Evolutionary conservation across 2,329 filamentous ascomycete genomes (phyloP).

Genomic region (Alternaria sp.): DNA sequence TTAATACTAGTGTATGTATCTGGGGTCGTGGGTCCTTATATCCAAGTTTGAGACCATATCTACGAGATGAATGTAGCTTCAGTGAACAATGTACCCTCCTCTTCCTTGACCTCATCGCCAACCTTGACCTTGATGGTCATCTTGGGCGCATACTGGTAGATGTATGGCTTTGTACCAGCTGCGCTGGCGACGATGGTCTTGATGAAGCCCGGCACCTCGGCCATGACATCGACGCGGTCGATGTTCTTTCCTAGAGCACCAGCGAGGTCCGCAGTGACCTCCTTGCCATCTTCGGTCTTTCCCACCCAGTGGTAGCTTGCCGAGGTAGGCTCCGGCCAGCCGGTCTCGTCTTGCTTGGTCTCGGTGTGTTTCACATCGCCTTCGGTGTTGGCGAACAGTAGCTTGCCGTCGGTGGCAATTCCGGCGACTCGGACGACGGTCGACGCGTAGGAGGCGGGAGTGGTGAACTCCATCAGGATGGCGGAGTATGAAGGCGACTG

Average conservation of each 20-base stretch:
- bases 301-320: conserved; percentile 81
- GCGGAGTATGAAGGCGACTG: conserved; percentile 87
- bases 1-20: conserved; percentile 43
- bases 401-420: conserved; percentile 79
- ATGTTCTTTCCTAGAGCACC: conserved; percentile 71
- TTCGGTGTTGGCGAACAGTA: conserved; percentile 73
- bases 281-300: conserved; percentile 76
- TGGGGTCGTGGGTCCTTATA: conserved; percentile 22
- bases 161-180: conserved; percentile 93
- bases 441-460: conserved; percentile 87
- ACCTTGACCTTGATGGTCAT: conserved; percentile 83
- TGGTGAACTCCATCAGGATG: conserved; percentile 94
- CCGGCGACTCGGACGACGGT: conserved; percentile 84
- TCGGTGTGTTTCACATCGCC: conserved; percentile 73
- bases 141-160: conserved; percentile 87
- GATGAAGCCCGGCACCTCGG: conserved; percentile 91
- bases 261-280: conserved; percentile 72
- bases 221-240: conserved; percentile 94
- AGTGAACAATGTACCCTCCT: conserved; percentile 79
- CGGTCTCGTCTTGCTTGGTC: conserved; percentile 76
- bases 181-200: conserved; percentile 90
- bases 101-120: conserved; percentile 76
- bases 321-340: conserved; percentile 85
- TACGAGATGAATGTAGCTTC: conserved; percentile 96
- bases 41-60: conserved; percentile 23